A percentile compares a stretch with the other conserved stretches of the same genome.
Conservation (phyloP, 129 eudicot species). For the Daucus carota region DNA sequence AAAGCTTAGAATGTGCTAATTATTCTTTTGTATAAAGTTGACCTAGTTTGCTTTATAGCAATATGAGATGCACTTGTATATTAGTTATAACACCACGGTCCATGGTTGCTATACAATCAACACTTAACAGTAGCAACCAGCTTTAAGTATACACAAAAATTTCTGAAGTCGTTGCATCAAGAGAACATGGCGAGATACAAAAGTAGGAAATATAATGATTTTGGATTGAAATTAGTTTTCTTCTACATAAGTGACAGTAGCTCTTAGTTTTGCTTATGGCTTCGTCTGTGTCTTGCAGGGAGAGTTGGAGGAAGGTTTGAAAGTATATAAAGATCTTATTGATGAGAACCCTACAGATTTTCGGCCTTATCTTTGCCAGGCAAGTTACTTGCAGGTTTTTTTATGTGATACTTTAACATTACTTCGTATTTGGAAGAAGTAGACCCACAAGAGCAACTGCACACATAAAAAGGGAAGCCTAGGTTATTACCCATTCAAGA, state of each 20-base stretch:
- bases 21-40: not conserved
- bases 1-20: constrained; percentile 3
- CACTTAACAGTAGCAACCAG: not conserved
- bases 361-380: constrained; percentile 96
- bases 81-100: not conserved
- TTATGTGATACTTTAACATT: not conserved
- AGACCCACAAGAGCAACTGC: not conserved
- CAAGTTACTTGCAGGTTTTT: constrained; percentile 11
- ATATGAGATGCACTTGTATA: not conserved
- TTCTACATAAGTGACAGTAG: too few relatives aligned
- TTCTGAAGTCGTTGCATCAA: not conserved
- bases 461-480: not conserved
- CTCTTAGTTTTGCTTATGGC: not conserved
- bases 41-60: not conserved
- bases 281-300: constrained; percentile 45
- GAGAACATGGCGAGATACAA: not conserved
- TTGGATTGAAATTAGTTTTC: not conserved
- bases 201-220: not conserved
- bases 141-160: not conserved
- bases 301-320: constrained; percentile 70
- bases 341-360: constrained; percentile 84
- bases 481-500: not conserved
- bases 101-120: not conserved
- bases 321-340: constrained; percentile 45
- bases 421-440: not conserved